Evolutionary conservation across 2,329 filamentous ascomycete species (phyloP).

Genomic region (Diplodia scrobiculata): DNA sequence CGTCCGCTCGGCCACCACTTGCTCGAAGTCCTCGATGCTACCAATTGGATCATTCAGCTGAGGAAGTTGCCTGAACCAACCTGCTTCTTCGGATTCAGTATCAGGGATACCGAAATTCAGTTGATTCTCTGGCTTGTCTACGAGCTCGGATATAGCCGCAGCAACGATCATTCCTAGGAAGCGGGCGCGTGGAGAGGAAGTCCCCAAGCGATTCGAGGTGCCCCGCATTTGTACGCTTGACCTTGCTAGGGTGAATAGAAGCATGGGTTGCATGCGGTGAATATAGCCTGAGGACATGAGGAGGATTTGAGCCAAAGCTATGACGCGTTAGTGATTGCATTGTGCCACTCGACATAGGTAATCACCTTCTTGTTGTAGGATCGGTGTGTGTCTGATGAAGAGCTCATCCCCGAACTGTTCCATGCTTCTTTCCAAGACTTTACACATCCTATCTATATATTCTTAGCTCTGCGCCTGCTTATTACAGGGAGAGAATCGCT

Average conservation of each 20-base stretch:
- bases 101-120: slow-evolving; percentile 87
- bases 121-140: slow-evolving; percentile 66
- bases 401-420: slow-evolving; percentile 79
- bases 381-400: slow-evolving; percentile 80
- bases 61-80: slow-evolving; percentile 71
- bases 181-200: slow-evolving; percentile 72
- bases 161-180: slow-evolving; percentile 89
- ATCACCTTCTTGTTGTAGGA: slow-evolving; percentile 83
- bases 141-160: slow-evolving; percentile 67
- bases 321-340: not conserved
- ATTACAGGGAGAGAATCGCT: not conserved
- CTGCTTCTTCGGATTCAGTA: slow-evolving; percentile 69
- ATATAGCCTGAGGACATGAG: slow-evolving; percentile 78
- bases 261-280: slow-evolving; percentile 64
- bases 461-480: not conserved
- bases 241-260: slow-evolving; percentile 68
- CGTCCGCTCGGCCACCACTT: slow-evolving; percentile 8
- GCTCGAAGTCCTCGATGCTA: slow-evolving; percentile 1
- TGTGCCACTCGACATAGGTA: not conserved
- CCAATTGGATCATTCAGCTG: slow-evolving; percentile 66
- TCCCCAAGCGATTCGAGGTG: slow-evolving; percentile 80
- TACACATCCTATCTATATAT: slow-evolving; percentile 16
- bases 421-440: slow-evolving; percentile 67
- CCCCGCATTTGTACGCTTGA: slow-evolving; percentile 73
- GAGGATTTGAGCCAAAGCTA: slow-evolving; percentile 77